A percentile compares a stretch with the other conserved stretches of the same genome.
These are phyloP conservation scores for Gentiana dahurica DNA, from an alignment of 257 asterid genomes.

Conservation along the genomic window DNA sequence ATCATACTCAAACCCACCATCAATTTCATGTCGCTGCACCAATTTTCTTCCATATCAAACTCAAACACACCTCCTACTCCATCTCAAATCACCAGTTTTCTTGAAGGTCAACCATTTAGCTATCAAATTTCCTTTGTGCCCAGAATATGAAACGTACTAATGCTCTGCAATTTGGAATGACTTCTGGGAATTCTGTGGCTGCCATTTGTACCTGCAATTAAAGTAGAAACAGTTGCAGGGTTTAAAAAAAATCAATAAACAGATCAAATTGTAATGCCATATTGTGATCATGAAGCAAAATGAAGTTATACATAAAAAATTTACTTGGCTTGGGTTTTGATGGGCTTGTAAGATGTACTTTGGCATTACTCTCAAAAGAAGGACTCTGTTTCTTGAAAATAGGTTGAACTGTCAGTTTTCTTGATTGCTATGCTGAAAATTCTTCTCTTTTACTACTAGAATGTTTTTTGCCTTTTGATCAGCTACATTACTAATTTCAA, in stretches of 20 bases:
- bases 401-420: conserved; percentile 24
- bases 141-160: conserved; percentile 40
- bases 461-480: conserved; percentile 25
- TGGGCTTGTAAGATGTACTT: conserved; percentile 27
- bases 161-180: conserved; percentile 44
- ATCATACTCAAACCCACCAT: too few relatives aligned
- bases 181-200: conserved; percentile 28
- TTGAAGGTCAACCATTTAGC: neutral
- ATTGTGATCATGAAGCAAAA: neutral
- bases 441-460: conserved; percentile 33
- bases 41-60: too few relatives aligned
- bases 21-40: too few relatives aligned
- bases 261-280: neutral
- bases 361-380: conserved; percentile 25
- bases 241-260: neutral
- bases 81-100: too few relatives aligned
- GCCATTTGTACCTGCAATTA: conserved; percentile 27
- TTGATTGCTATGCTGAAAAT: conserved; percentile 21
- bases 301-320: neutral
- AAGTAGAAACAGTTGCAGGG: conserved; percentile 10
- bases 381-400: conserved; percentile 29
- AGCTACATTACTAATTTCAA: conserved; percentile 18
- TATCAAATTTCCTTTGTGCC: neutral
- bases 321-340: conserved; percentile 38
- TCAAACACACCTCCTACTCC: too few relatives aligned